Evolutionary conservation across 2,329 filamentous ascomycete genomes (phyloP), one percentile per base, ranked within the genome.

Genomic region (Metarhizium album): DNA sequence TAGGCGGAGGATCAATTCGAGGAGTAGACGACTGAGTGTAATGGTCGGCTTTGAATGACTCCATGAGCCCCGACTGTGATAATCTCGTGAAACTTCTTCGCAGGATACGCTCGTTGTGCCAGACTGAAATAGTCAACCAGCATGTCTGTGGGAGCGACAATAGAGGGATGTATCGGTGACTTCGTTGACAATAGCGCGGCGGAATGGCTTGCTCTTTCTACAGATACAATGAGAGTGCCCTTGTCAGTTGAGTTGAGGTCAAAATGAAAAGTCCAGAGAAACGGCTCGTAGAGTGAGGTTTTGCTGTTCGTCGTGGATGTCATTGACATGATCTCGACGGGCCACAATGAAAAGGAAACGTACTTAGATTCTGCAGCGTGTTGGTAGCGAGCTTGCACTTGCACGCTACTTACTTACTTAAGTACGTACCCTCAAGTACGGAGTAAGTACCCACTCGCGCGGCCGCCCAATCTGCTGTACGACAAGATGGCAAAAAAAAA

Each of bases 21-120:
- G 49, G 27, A 37, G 16, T 20, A 20, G 53, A 45, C 29, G 29
- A 38, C 6, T 43, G 31, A 13, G 18, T 29, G 22, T 35, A 14
- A 16, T 49, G 23, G 8, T 35, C 46, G 35, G 42, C 24, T n/a
- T 37, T 35, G 42, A 43, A 18, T 35, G 48, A 29, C 51, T 53
- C 53, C 56, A 56, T 58, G 45, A 35, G 54, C 52, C 50, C 48
- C 45, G 29, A 23, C 27, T 33, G 42, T 33, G 18, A 18, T 8
- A 14, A 24, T 43, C 9, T 43, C 22, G 7, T 43, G 20, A 9
- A 13, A 7, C 22, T 43, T 22, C 14, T 20, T 43, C 22, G 20
- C 40, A 43, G 14, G 40, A 24, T 43, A 42, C 37, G 6, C 20
- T 43, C 5, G 20, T 22, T 43, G 13, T 23, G 24, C 20, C 6